Evolutionary conservation across 306 rosid species (phyloP).

Genomic region (Phaseolus lunatus): DNA sequence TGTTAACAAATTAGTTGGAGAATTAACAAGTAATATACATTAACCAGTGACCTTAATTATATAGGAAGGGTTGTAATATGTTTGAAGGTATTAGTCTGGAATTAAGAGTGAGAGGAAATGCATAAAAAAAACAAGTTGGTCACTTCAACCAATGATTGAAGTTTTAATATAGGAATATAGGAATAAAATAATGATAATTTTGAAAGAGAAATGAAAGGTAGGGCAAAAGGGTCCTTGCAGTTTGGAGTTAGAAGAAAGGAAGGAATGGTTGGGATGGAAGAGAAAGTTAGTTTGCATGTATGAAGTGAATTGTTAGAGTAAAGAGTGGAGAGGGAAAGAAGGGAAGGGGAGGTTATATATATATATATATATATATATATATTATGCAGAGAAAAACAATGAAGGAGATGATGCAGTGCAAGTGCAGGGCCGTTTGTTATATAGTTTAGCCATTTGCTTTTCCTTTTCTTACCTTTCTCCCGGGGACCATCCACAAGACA

Average conservation of each 20-base stretch:
- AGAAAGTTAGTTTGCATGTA: neutral
- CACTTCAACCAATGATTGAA: neutral
- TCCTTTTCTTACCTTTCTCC: slow-evolving; percentile 28
- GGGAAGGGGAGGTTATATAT: neutral
- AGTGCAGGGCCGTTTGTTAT: slow-evolving; percentile 41
- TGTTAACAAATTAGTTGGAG: too few relatives aligned
- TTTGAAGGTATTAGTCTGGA: too few relatives aligned
- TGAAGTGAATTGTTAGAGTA: neutral
- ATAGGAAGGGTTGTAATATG: too few relatives aligned
- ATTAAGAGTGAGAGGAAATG: neutral
- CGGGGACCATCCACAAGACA: slow-evolving; percentile 69
- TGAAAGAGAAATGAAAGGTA: slow-evolving; percentile 5
- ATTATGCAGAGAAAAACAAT: slow-evolving; percentile 8
- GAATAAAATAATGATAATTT: too few relatives aligned
- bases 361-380: too few relatives aligned
- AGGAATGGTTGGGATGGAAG: neutral
- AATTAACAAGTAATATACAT: too few relatives aligned
- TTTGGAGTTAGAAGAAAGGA: neutral
- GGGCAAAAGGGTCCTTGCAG: slow-evolving; percentile 2
- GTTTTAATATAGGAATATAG: neutral
- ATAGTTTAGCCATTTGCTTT: slow-evolving; percentile 36
- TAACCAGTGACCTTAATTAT: too few relatives aligned
- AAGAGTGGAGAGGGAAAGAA: neutral
- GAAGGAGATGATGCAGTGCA: slow-evolving; percentile 34
- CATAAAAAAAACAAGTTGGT: neutral